These are phyloP conservation scores for Thelonectria blattea DNA, from an alignment of 2,329 filamentous ascomycete genomes.

Conservation along the genomic window DNA sequence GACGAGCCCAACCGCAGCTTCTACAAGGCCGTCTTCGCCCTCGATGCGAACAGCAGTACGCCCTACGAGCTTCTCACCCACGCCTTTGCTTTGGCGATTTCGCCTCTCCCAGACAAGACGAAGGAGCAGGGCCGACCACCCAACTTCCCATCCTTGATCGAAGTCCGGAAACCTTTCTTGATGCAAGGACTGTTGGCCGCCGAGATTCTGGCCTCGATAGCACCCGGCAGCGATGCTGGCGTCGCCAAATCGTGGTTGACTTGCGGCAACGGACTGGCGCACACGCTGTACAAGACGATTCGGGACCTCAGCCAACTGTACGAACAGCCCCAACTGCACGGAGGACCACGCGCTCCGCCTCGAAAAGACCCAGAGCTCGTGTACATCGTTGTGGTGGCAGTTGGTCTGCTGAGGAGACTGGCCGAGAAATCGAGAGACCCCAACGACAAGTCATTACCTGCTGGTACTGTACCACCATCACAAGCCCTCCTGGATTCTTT, in stretches of 20 bases:
- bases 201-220: constrained; percentile 82
- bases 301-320: constrained; percentile 72
- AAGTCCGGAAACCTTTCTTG: constrained; percentile 84
- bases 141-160: constrained; percentile 70
- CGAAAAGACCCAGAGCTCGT: constrained; percentile 59
- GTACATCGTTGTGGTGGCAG: constrained; percentile 71
- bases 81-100: constrained; percentile 85
- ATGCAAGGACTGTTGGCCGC: constrained; percentile 92
- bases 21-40: constrained; percentile 81
- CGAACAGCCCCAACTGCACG: constrained; percentile 53
- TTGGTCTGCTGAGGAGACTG: constrained; percentile 71
- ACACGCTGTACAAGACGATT: constrained; percentile 77
- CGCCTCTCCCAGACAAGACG: constrained; percentile 75
- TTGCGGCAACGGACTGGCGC: constrained; percentile 82
- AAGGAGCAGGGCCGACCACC: constrained; percentile 60
- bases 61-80: constrained; percentile 84
- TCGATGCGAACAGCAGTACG: constrained; percentile 68
- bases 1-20: constrained; percentile 91
- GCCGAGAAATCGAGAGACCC: constrained; percentile 70
- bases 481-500: constrained; percentile 72
- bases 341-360: constrained; percentile 42
- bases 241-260: constrained; percentile 82
- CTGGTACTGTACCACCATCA: constrained; percentile 67
- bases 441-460: constrained; percentile 61
- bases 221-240: constrained; percentile 71